Evolutionary conservation across 2,329 filamentous ascomycete genomes (phyloP), one percentile per base, ranked within the genome.

Genomic region (Mariannaea elegans): DNA sequence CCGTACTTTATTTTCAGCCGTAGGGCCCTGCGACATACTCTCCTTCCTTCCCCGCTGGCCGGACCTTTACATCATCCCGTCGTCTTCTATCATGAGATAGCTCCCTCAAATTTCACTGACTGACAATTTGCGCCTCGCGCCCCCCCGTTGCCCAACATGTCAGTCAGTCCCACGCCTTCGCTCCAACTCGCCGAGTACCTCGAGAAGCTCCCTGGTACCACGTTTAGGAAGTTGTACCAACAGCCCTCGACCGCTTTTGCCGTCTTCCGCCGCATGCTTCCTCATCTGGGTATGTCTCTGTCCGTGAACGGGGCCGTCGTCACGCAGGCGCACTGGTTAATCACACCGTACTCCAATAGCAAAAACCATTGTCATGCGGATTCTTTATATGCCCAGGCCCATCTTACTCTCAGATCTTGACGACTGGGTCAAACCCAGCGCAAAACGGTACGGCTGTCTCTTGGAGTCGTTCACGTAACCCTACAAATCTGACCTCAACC

Each of bases 231-330:
- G 77, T 85, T 99, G 44, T 99, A 99, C 83, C 91, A 94, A 80
- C 94, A 97, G 82, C 95, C 95, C 27, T 97, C 94, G 39, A 97
- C 95, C 2, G 91, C 94, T 34, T 88, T 99, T 66, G 95, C 95
- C 67, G 94, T 99, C 72, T 98, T 98, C 76, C 88, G 95, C 68
- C 94, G 95, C 80, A 97, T 99, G 93, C 86, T 99, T 59, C 93
- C 95, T 58, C 91, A 96, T 73, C 80, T 98, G 62, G 93, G 91
- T 94, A 82, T 72, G 81, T 65, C 46, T 38, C 27, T 8, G 9
- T 36, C 49, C 38, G 44, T 46, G 32, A 39, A 16, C 18, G 14
- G 19, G 23, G 21, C 18, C 18, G 19, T 19, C 29, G 31, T 46
- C 24, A 14, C 19, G 31, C 6, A 50, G 16, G 19, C 21, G n/a